Conservation (phyloP, 805 yeast species). For the Scheffersomyces ergatensis region DNA sequence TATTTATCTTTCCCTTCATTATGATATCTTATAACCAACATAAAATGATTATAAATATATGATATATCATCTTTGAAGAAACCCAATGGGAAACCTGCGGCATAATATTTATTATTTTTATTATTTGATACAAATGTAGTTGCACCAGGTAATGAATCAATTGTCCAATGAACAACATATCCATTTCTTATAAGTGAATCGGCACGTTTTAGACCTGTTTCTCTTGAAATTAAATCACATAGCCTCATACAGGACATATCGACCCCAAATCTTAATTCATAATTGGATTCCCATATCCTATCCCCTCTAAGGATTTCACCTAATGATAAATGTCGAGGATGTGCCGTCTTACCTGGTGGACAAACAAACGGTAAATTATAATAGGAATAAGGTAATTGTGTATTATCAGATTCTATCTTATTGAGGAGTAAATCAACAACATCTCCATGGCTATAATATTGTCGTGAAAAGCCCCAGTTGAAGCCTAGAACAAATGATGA, state of each 20-base stretch:
- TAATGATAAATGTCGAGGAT: conserved; percentile 63
- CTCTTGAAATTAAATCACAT: conserved; percentile 64
- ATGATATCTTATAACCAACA: conserved; percentile 76
- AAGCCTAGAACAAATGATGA: conserved; percentile 6
- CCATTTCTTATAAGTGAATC: conserved; percentile 61
- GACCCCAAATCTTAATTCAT: conserved; percentile 58
- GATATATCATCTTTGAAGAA: conserved; percentile 54
- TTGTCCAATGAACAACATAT: conserved; percentile 78
- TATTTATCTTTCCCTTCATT: conserved; percentile 35
- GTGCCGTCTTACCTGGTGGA: conserved; percentile 54
- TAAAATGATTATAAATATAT: conserved; percentile 74
- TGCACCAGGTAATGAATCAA: conserved; percentile 86
- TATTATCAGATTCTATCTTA: conserved; percentile 74
- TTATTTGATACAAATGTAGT: conserved; percentile 68
- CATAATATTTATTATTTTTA: conserved; percentile 65
- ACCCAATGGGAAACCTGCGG: conserved; percentile 86
- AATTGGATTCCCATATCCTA: conserved; percentile 72
- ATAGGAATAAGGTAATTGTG: conserved; percentile 74
- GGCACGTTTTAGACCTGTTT: conserved; percentile 52
- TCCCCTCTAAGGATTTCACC: conserved; percentile 83
- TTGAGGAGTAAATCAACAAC: conserved; percentile 68
- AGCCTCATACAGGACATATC: conserved; percentile 65
- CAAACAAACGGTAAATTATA: conserved; percentile 80
- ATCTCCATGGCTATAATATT: conserved; percentile 49
- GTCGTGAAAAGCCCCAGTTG: conserved; percentile 13